A percentile compares a stretch with the other conserved stretches of the same genome.
Evolutionary conservation across 495 filamentous ascomycete species (phyloP).

Genomic region (Articulospora tetracladia): DNA sequence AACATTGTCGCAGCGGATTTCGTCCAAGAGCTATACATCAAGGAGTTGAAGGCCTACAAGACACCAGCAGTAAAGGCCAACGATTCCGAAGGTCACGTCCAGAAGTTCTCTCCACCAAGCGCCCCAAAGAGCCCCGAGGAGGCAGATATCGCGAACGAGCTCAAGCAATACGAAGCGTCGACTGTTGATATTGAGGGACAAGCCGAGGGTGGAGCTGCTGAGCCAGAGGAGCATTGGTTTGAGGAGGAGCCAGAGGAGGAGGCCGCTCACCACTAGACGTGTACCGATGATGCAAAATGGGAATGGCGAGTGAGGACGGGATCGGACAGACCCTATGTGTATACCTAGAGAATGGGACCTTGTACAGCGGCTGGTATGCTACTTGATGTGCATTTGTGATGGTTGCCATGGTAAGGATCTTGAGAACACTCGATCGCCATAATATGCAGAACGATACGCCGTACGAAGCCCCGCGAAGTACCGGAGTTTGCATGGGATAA

Average conservation of each 20-base stretch:
- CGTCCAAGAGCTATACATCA: conserved; percentile 95
- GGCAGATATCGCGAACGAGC: conserved; percentile 79
- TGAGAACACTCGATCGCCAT: no score
- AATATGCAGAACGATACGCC: no score
- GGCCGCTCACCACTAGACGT: conserved; percentile 24
- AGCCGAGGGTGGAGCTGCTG: conserved; percentile 45
- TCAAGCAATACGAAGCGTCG: conserved; percentile 90
- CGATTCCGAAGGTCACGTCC: conserved; percentile 87
- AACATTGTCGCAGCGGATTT: conserved; percentile 65
- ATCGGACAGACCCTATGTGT: not conserved
- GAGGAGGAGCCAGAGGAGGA: conserved; percentile 57
- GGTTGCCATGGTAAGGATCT: not conserved
- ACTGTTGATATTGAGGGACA: conserved; percentile 93
- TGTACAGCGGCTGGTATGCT: not conserved
- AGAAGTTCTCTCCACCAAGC: conserved; percentile 76
- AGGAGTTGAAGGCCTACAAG: conserved; percentile 92
- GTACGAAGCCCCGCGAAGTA: no score
- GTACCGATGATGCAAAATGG: not conserved
- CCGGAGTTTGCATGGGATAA: no score
- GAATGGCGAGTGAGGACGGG: not conserved
- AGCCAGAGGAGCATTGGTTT: conserved; percentile 67
- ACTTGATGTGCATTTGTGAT: not conserved
- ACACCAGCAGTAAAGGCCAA: conserved; percentile 73
- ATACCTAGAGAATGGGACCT: not conserved
- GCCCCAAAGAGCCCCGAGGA: conserved; percentile 86